phyloP scores from a whole-genome alignment of 2,329 filamentous ascomycete species.

The Pseudocercospora fuligena region DNA sequence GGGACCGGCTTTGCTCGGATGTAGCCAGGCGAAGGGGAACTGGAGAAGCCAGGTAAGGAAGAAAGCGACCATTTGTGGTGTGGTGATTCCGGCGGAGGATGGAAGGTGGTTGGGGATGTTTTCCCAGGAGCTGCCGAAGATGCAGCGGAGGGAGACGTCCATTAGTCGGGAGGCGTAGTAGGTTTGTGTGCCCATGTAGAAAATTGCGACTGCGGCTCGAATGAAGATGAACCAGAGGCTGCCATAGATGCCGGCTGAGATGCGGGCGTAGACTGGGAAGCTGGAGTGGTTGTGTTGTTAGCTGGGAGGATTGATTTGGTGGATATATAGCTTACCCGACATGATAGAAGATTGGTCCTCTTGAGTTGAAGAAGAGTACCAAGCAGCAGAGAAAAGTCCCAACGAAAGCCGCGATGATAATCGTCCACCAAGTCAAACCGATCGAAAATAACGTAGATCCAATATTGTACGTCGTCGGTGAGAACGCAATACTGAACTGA shows the following conservation, averaged over 20 bases:
- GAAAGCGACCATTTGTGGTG: constrained; percentile 41
- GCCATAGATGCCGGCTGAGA: constrained; percentile 44
- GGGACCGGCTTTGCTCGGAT: constrained; percentile 39
- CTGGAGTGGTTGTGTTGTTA: constrained; percentile 19
- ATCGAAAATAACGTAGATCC: constrained; percentile 38
- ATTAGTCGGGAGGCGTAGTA: constrained; percentile 43
- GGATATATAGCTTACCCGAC: constrained; percentile 28
- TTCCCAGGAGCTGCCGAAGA: constrained; percentile 47
- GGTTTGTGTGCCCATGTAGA: constrained; percentile 47
- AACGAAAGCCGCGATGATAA: constrained; percentile 38
- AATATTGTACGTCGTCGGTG: constrained; percentile 44
- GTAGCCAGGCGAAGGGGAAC: constrained; percentile 42
- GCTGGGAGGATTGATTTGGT: background rate
- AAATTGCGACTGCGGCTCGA: constrained; percentile 43
- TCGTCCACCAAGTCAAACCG: constrained; percentile 42
- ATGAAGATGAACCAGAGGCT: constrained; percentile 49
- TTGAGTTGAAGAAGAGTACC: constrained; percentile 43
- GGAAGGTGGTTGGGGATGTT: constrained; percentile 40
- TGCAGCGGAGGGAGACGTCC: constrained; percentile 45
- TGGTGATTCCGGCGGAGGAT: constrained; percentile 39
- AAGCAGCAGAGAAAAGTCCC: constrained; percentile 41
- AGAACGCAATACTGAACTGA: constrained; percentile 43
- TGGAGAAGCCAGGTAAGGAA: constrained; percentile 38
- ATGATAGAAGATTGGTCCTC: constrained; percentile 44
- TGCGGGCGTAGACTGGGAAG: constrained; percentile 44